Conservation (phyloP, 73 alveolate genomes). For the Blepharisma japonicum region DNA sequence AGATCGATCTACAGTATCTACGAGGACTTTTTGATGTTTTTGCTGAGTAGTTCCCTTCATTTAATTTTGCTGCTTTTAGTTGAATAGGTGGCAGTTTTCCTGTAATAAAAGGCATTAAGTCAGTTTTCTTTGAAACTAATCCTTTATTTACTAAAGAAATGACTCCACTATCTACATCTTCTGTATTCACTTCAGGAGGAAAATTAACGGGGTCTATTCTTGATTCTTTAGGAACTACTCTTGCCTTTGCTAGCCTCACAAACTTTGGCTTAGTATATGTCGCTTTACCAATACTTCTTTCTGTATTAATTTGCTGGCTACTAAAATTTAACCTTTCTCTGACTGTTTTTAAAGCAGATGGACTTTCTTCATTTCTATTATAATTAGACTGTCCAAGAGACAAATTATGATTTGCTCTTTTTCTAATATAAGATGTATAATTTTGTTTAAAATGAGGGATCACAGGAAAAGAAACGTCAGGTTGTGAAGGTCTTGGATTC, state of each 20-base stretch:
- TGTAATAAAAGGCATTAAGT: constrained; percentile 78
- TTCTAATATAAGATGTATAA: too few species aligned
- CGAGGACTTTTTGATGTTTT: neutral
- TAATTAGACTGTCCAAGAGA: too few species aligned
- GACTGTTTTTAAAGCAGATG: too few species aligned
- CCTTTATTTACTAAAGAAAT: constrained; percentile 71
- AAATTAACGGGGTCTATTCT: neutral
- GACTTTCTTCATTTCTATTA: too few species aligned
- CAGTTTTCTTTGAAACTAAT: constrained; percentile 80
- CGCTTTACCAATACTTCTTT: neutral
- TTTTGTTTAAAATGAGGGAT: too few species aligned
- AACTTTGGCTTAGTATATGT: constrained; percentile 1
- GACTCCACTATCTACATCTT: constrained; percentile 68
- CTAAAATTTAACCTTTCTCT: too few species aligned
- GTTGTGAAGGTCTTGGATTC: too few species aligned
- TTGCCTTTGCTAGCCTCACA: constrained; percentile 7
- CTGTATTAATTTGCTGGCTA: too few species aligned
- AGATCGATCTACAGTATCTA: neutral
- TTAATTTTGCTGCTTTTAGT: constrained; percentile 27
- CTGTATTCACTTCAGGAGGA: neutral
- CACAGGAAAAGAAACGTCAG: too few species aligned
- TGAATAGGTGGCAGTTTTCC: constrained; percentile 82
- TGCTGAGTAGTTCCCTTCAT: neutral
- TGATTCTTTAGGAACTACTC: neutral
- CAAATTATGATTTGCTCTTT: too few species aligned